Percentiles rank a stretch among this genome's conserved stretches.
Conservation (phyloP, 192 early-diverging fungal genomes). For the Jimgerdemannia lactiflua region DNA sequence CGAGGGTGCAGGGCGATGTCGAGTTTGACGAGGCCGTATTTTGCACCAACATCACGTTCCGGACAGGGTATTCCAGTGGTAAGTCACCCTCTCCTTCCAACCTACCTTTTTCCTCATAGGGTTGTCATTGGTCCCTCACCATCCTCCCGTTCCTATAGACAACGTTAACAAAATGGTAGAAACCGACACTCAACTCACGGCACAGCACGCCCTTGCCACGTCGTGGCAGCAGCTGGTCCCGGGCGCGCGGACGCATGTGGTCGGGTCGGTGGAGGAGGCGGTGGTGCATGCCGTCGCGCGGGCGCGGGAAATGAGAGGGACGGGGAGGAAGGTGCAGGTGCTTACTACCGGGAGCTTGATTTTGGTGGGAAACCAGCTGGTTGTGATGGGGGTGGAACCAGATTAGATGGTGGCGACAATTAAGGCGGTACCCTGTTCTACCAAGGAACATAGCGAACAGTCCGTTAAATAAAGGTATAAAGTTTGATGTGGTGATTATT, state of each 20-base stretch:
- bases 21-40: constrained; percentile 72
- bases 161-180: constrained; percentile 67
- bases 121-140: too few species aligned
- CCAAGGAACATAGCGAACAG: too few species aligned
- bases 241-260: constrained; percentile 8
- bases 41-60: constrained; percentile 68
- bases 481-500: too few species aligned
- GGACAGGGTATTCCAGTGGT: constrained; percentile 31
- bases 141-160: constrained; percentile 36
- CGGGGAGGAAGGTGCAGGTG: constrained; percentile 44
- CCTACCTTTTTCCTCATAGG: background rate
- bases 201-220: constrained; percentile 59
- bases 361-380: constrained; percentile 83
- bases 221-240: constrained; percentile 50
- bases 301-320: constrained; percentile 22
- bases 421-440: too few species aligned
- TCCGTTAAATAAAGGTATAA: too few species aligned
- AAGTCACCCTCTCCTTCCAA: constrained; percentile 8
- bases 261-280: constrained; percentile 64
- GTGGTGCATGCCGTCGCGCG: constrained; percentile 68
- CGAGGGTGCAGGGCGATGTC: constrained; percentile 32
- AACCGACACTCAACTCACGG: constrained; percentile 51
- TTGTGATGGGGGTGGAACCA: constrained; percentile 44
- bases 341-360: constrained; percentile 93
- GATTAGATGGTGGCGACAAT: background rate